Base-by-base conservation (phyloP, 352 stramenopile species). In the Phytophthora sansomeana region DNA sequence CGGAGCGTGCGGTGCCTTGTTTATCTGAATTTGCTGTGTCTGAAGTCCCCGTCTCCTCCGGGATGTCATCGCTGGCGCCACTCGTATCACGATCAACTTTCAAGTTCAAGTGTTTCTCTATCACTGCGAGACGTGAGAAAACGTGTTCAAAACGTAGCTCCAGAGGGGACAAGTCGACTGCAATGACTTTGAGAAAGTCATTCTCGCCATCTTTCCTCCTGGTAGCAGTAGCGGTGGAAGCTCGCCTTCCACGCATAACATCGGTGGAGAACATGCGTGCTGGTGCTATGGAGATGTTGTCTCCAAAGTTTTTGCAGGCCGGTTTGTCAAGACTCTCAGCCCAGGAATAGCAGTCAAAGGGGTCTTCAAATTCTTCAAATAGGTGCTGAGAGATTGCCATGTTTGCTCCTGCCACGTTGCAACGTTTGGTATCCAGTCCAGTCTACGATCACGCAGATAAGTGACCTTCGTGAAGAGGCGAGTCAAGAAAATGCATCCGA, bases 81-180 rank as follows among this genome's bases (percentile, higher is more conserved):
- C 6, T 32, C 13, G 26, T 28, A 24, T 49, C 47, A 7, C 26
- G 17, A 6, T 46, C 42, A 19, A 46, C 46, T 16, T 56, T 62
- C 19, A 60, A n/a, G 11, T 48, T 52, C 16, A 82, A 53, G 11
- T 53, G 63, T 5, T 49, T 47, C 48, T 91, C 80, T 3, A 89
- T 72, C 3, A 67, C 64, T 46, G 76, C 66, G 3, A 91, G 58
- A 14, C 79, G 78, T 9, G 61, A 72, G n/a, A 88, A 78, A 36
- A 88, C 57, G 21, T 82, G 63, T 11, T 85, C 71, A 35, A 91
- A 85, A 6, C 80, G 80, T 4, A 72, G 48, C 43, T 91, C 74
- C 42, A 91, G 52, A 13, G 74, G 73, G 26, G 80, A 87, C 8
- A 83, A 64, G 39, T 83, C 75, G 41, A 83, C 65, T 4, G 77